Evolutionary conservation across 805 yeast species (phyloP).

Genomic region (Isabelozyma pseudorhagii): DNA sequence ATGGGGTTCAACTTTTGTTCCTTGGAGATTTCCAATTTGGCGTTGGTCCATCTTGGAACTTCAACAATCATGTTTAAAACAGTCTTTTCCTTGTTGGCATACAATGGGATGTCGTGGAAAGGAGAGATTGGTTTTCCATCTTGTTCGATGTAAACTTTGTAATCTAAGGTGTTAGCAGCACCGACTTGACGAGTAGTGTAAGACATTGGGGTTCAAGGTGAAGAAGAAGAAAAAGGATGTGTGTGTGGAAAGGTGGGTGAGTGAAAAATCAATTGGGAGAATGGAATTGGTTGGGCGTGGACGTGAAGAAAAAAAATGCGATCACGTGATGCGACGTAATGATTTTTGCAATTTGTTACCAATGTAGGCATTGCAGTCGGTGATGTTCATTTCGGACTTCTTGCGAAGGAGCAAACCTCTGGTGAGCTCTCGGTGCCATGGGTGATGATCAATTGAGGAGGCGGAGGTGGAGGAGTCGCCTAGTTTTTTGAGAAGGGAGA

Average conservation of each 20-base stretch:
- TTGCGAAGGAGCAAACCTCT: constrained; percentile 47
- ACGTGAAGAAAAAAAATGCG: not conserved
- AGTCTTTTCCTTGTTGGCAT: constrained; percentile 90
- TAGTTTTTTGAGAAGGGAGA: constrained; percentile 4
- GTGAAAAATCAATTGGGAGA: not conserved
- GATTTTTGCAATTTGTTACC: not conserved
- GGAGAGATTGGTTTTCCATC: constrained; percentile 94
- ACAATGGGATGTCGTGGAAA: constrained; percentile 76
- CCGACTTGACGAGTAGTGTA: constrained; percentile 92
- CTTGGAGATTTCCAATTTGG: constrained; percentile 92
- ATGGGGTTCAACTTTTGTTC: constrained; percentile 86
- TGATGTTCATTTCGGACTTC: constrained; percentile 58
- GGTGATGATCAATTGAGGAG: not conserved
- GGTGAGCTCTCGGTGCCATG: constrained; percentile 46
- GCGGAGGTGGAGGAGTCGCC: not conserved
- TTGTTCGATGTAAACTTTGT: constrained; percentile 86
- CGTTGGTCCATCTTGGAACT: constrained; percentile 98
- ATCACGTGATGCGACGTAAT: not conserved
- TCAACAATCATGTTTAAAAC: constrained; percentile 82
- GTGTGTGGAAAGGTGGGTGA: not conserved
- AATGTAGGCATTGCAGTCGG: constrained; percentile 5
- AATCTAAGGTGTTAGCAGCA: constrained; percentile 92
- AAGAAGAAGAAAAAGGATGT: not conserved
- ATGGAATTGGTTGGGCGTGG: not conserved
- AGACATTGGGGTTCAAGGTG: constrained; percentile 41